Evolutionary conservation across 805 yeast genomes (phyloP).

Genomic region (Pichia manshurica): DNA sequence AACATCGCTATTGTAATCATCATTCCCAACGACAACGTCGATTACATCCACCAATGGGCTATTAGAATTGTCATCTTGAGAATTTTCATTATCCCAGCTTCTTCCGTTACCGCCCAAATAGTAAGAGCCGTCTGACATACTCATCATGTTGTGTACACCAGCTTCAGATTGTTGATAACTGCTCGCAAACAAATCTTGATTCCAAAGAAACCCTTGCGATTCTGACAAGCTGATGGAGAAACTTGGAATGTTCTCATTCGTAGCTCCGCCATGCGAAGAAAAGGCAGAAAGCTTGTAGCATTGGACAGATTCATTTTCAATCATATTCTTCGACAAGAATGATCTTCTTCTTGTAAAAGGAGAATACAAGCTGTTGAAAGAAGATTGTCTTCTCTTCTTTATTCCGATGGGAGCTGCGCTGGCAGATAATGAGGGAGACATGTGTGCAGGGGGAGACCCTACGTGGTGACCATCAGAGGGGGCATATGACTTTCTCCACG

Average conservation of each 20-base stretch:
- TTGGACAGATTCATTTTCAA: constrained; percentile 47
- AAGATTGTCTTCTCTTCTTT: constrained; percentile 24
- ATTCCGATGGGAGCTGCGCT: constrained; percentile 6
- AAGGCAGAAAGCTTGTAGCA: constrained; percentile 42
- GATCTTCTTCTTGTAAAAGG: constrained; percentile 53
- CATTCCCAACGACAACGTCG: constrained; percentile 2
- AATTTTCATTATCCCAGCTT: constrained; percentile 10
- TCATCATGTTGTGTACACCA: constrained; percentile 20
- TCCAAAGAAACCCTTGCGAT: constrained; percentile 71
- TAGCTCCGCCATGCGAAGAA: neutral
- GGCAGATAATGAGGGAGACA: neutral
- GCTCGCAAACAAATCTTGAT: constrained; percentile 70
- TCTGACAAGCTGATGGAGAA: constrained; percentile 47
- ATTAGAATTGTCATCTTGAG: constrained; percentile 11
- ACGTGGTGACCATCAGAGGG: neutral
- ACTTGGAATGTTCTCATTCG: constrained; percentile 25
- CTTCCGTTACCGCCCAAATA: neutral
- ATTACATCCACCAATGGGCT: constrained; percentile 8
- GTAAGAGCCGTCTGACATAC: constrained; percentile 19
- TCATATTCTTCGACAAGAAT: constrained; percentile 52
- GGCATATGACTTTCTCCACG: neutral
- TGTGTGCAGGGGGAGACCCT: neutral
- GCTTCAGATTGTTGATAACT: constrained; percentile 56
- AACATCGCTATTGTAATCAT: constrained; percentile 9
- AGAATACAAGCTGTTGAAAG: constrained; percentile 36